phyloP scores from a whole-genome alignment of 148 eudicot species.

The Rhododendron mucronatum region DNA sequence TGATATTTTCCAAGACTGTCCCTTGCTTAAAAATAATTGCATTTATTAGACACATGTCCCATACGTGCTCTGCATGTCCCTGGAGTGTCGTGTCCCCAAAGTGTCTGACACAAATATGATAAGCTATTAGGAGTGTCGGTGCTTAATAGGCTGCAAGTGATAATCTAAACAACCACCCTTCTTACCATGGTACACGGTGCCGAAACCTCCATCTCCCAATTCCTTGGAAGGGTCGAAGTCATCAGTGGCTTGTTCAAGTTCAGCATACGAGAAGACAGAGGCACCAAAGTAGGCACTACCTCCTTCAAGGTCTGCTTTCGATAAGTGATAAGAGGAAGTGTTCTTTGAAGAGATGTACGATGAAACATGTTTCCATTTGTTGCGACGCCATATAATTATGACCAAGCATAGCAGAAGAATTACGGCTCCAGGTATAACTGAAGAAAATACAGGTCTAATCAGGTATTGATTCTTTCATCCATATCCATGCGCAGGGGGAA shows the following conservation, averaged over 20 bases:
- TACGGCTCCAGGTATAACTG: conserved; percentile 18
- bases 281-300: conserved; percentile 27
- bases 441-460: neutral
- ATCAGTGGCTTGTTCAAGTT: conserved; percentile 45
- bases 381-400: conserved; percentile 6
- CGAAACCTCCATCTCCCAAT: conserved; percentile 70
- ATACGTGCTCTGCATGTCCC: too few relatives aligned
- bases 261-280: conserved; percentile 40
- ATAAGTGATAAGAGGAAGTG: conserved; percentile 16
- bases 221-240: conserved; percentile 43
- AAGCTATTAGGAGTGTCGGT: neutral
- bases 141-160: neutral
- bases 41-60: too few relatives aligned
- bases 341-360: conserved; percentile 5
- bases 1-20: too few relatives aligned
- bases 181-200: conserved; percentile 67
- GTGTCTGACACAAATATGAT: too few relatives aligned
- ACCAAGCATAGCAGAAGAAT: neutral
- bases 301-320: conserved; percentile 29
- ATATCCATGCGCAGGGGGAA: neutral
- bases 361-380: conserved; percentile 2
- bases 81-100: too few relatives aligned
- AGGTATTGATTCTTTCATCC: neutral
- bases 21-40: too few relatives aligned
- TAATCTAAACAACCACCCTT: neutral